Conservation (phyloP, 1,284 basidiomycete species). For the Tylopilus sp. region DNA sequence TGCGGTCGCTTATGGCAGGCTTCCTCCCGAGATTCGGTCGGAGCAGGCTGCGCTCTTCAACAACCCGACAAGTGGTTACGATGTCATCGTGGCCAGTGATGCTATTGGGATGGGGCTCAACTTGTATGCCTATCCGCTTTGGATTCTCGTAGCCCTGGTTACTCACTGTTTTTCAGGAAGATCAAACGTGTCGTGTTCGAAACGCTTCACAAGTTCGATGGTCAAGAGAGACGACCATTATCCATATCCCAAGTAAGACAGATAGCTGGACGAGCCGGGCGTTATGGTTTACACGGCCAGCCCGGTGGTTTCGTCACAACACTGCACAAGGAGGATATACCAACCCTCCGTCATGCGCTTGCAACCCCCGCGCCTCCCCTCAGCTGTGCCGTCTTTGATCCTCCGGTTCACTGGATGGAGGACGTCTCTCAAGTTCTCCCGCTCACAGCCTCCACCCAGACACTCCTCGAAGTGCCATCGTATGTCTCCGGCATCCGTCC, state of each 20-base stretch:
- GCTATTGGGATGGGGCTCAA: conserved; percentile 88
- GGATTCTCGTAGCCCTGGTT: conserved; percentile 2
- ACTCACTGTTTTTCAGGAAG: conserved; percentile 61
- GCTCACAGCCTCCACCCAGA: conserved; percentile 40
- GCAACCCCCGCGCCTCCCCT: conserved; percentile 48
- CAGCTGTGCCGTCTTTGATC: conserved; percentile 44
- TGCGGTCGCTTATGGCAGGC: conserved; percentile 78
- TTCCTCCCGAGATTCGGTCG: conserved; percentile 79
- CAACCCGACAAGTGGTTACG: conserved; percentile 63
- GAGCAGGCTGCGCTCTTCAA: conserved; percentile 85
- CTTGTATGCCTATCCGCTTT: conserved; percentile 56
- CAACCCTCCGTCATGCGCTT: conserved; percentile 59
- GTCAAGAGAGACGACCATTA: conserved; percentile 59
- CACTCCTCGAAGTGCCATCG: conserved; percentile 55
- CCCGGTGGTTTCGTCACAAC: conserved; percentile 78
- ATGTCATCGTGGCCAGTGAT: conserved; percentile 81
- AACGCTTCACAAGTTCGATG: conserved; percentile 77
- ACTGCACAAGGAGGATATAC: conserved; percentile 69
- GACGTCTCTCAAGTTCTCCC: conserved; percentile 51
- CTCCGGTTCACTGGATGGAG: conserved; percentile 35
- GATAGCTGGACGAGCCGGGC: conserved; percentile 94
- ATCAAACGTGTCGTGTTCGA: conserved; percentile 92
- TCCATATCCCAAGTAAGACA: conserved; percentile 90
- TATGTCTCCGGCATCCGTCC: conserved; percentile 58
- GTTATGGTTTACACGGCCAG: conserved; percentile 76